Evolutionary conservation across 2,329 filamentous ascomycete species (phyloP).

Genomic region (Fusarium protoensiforme): DNA sequence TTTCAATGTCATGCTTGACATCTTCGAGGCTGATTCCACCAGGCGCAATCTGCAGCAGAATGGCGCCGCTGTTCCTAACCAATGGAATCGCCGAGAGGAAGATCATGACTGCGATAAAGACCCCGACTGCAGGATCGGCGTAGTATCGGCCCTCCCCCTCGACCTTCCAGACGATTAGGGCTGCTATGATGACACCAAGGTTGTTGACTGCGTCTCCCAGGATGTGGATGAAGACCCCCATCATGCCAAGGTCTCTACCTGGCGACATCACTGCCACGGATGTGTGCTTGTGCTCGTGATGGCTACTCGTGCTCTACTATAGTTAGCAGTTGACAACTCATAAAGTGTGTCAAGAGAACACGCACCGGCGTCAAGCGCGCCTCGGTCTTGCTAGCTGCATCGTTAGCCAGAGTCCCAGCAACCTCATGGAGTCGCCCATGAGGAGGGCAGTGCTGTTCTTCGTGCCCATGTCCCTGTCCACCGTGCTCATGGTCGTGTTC

Average conservation of each 20-base stretch:
- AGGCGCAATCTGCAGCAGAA: constrained; percentile 76
- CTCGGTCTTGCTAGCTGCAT: constrained; percentile 22
- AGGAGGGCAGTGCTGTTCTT: constrained; percentile 17
- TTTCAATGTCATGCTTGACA: constrained; percentile 76
- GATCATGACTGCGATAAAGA: constrained; percentile 80
- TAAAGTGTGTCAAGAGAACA: background rate
- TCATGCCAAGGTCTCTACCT: constrained; percentile 73
- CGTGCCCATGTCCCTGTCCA: constrained; percentile 36
- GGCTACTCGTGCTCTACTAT: constrained; percentile 42
- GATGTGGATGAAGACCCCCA: constrained; percentile 77
- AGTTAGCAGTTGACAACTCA: constrained; percentile 19
- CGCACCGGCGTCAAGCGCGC: constrained; percentile 30
- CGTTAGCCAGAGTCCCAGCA: constrained; percentile 7
- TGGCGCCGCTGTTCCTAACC: constrained; percentile 69
- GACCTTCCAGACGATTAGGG: constrained; percentile 75
- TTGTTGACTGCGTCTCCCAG: constrained; percentile 81
- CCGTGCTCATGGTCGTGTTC: constrained; percentile 54
- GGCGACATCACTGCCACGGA: constrained; percentile 42
- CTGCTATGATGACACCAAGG: constrained; percentile 77
- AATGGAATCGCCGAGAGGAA: constrained; percentile 72
- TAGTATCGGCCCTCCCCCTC: constrained; percentile 71
- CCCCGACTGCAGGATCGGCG: constrained; percentile 75
- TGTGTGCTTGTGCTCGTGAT: constrained; percentile 63
- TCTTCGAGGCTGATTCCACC: constrained; percentile 68
- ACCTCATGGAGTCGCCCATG: constrained; percentile 11